Evolutionary conservation across 371 early-diverging fungal genomes (phyloP).

Genomic region (Blakeslea trispora): DNA sequence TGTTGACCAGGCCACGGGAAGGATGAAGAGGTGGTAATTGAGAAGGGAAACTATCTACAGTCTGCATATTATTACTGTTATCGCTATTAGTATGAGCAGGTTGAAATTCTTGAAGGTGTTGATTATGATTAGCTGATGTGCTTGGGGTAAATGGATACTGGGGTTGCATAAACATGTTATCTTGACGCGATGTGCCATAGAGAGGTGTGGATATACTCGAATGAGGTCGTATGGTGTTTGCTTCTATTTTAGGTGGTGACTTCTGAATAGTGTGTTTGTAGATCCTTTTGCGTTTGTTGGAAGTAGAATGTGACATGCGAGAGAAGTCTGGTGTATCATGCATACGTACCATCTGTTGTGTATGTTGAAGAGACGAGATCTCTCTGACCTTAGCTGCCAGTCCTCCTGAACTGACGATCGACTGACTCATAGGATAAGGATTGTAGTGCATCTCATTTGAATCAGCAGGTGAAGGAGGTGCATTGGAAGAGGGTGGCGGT

Average conservation of each 20-base stretch:
- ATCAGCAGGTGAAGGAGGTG: constrained; percentile 50
- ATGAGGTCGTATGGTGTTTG: constrained; percentile 15
- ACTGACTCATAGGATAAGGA: constrained; percentile 17
- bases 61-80: neutral
- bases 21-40: constrained; percentile 23
- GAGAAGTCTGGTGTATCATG: constrained; percentile 33
- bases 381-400: constrained; percentile 45
- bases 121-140: constrained; percentile 21
- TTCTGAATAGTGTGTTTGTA: neutral
- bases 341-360: constrained; percentile 8
- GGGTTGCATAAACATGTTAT: constrained; percentile 20
- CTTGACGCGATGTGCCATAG: neutral
- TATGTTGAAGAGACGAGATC: constrained; percentile 20
- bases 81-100: no score
- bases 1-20: constrained; percentile 16
- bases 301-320: constrained; percentile 35
- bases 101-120: constrained; percentile 2
- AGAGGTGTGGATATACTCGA: constrained; percentile 47
- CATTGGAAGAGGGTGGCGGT: neutral
- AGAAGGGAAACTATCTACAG: constrained; percentile 18
- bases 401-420: constrained; percentile 23
- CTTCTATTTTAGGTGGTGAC: neutral
- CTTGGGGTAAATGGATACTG: constrained; percentile 15
- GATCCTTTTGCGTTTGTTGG: constrained; percentile 36
- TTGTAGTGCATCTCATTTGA: constrained; percentile 31